Percentiles rank a stretch among this genome's conserved stretches.
These are phyloP conservation scores for Stentor roeselii DNA, from an alignment of 73 alveolate species.

Conservation along the genomic window DNA sequence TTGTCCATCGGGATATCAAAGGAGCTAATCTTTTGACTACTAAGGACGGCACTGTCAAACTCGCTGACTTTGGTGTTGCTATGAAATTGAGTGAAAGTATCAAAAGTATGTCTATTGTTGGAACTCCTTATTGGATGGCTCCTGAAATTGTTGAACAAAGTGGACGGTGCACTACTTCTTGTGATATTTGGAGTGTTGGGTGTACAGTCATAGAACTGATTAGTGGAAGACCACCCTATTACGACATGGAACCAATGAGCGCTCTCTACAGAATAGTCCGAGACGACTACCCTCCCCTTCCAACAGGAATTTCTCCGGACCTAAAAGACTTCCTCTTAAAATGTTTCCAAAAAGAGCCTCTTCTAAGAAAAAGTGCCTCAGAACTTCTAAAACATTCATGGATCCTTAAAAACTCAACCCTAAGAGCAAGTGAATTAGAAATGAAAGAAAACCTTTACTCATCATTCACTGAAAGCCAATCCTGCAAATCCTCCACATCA, in stretches of 20 bases:
- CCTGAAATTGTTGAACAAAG: constrained; percentile 96
- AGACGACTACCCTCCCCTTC: constrained; percentile 94
- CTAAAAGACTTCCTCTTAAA: constrained; percentile 79
- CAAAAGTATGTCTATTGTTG: constrained; percentile 84
- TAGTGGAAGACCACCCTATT: constrained; percentile 95
- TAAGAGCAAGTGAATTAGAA: constrained; percentile 6
- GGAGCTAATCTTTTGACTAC: constrained; percentile 96
- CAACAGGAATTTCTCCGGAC: constrained; percentile 79
- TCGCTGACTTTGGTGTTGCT: constrained; percentile 98
- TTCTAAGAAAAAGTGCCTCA: constrained; percentile 83
- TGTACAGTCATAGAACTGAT: constrained; percentile 94
- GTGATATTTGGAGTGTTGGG: constrained; percentile 98
- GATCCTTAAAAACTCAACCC: constrained; percentile 48
- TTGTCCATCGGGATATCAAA: constrained; percentile 96
- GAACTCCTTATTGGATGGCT: constrained; percentile 99
- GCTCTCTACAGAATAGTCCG: constrained; percentile 84
- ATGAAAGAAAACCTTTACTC: constrained; percentile 8
- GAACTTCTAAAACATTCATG: constrained; percentile 85
- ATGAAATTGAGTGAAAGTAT: constrained; percentile 77
- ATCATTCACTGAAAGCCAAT: background rate
- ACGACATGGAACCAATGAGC: constrained; percentile 74
- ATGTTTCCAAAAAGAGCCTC: constrained; percentile 94
- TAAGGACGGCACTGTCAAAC: constrained; percentile 89
- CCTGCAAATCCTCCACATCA: background rate
- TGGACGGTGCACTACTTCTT: constrained; percentile 83